Conservation (phyloP, 2,329 filamentous ascomycete genomes). For the Aspergillus spinulosporus region DNA sequence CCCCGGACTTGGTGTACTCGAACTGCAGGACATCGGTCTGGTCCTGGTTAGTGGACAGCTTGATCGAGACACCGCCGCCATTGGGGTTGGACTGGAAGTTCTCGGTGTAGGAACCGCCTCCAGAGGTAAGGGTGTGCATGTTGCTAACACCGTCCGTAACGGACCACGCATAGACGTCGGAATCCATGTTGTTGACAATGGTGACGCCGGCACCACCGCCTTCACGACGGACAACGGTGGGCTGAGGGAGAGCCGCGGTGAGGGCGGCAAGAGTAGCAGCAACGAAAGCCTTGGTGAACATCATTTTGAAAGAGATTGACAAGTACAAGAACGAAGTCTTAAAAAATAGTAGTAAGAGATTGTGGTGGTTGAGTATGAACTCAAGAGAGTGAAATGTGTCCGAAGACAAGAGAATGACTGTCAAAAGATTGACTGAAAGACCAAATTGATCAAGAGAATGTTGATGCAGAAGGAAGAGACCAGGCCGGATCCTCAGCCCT, state of each 20-base stretch:
- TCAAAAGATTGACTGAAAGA: constrained; percentile 20
- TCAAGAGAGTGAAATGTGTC: constrained; percentile 15
- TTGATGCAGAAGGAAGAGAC: constrained; percentile 15
- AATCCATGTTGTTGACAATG: constrained; percentile 42
- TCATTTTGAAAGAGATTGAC: constrained; percentile 19
- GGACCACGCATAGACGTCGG: constrained; percentile 44
- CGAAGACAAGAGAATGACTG: constrained; percentile 21
- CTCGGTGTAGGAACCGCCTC: constrained; percentile 38
- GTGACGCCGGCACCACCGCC: constrained; percentile 32
- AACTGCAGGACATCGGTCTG: constrained; percentile 45
- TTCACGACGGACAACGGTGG: constrained; percentile 29
- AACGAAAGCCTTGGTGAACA: constrained; percentile 21
- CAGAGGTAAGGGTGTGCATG: constrained; percentile 37
- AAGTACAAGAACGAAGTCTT: constrained; percentile 10
- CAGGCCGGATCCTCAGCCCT: constrained; percentile 5
- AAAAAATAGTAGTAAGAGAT: constrained; percentile 2
- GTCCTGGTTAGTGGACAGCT: constrained; percentile 36
- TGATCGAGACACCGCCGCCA: constrained; percentile 46
- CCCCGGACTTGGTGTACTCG: constrained; percentile 36
- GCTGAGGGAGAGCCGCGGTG: constrained; percentile 22
- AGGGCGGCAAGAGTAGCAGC: constrained; percentile 18
- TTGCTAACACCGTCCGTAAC: constrained; percentile 35
- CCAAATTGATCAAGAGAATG: constrained; percentile 21
- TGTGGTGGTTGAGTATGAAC: constrained; percentile 5
- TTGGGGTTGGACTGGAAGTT: constrained; percentile 37